A percentile compares a stretch with the other conserved stretches of the same genome.
These are phyloP conservation scores for Pleurotus platypus DNA, from an alignment of 768 basidiomycete species.

Conservation along the genomic window DNA sequence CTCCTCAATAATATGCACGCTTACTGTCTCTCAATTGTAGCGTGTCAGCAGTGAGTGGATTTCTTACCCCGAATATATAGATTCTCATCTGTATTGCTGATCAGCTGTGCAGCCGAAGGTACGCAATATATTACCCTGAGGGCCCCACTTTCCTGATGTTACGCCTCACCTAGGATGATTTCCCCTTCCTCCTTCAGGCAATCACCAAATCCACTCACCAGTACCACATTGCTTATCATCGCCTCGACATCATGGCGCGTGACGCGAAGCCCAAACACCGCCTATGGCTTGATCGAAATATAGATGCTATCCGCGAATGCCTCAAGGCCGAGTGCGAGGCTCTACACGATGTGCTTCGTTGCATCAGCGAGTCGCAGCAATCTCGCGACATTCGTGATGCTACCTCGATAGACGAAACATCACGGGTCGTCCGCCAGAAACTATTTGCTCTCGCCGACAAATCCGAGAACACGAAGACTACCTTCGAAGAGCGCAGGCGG, in stretches of 20 bases:
- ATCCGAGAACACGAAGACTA: background rate
- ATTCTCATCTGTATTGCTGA: background rate
- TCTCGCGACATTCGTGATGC: background rate
- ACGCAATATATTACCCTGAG: background rate
- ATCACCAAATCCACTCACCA: background rate
- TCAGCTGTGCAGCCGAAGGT: background rate
- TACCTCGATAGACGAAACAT: background rate
- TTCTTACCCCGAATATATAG: background rate
- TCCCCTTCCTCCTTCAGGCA: background rate
- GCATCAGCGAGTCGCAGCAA: background rate
- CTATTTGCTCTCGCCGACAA: background rate
- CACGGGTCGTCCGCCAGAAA: background rate
- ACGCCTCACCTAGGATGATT: background rate
- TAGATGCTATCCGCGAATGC: background rate
- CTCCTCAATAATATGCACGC: background rate
- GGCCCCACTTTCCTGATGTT: too few relatives aligned
- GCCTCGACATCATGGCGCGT: background rate
- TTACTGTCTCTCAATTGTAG: background rate
- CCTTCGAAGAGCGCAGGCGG: background rate
- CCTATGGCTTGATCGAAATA: background rate
- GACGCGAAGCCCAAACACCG: background rate
- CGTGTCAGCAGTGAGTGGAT: slow-evolving; percentile 1
- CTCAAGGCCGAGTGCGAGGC: background rate
- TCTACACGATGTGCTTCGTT: background rate
- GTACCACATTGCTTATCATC: background rate